A percentile compares a stretch with the other conserved stretches of the same genome.
Evolutionary conservation across 225 moss, liverwort and hornwort genomes (phyloP).

Genomic region (Thuidium tamariscinum): DNA sequence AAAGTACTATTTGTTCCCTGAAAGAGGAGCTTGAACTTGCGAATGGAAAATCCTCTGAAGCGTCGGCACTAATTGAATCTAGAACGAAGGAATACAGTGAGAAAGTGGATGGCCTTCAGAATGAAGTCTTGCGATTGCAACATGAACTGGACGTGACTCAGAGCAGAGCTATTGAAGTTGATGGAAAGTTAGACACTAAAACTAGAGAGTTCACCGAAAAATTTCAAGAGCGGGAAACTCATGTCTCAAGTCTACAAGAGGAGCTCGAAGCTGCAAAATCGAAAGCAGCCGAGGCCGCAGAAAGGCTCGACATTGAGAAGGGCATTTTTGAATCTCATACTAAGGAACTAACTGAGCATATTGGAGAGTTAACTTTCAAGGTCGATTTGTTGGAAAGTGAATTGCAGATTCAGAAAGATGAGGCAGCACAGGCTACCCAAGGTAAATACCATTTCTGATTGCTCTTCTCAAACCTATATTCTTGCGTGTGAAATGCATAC

Average conservation of each 20-base stretch:
- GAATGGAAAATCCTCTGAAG: background rate
- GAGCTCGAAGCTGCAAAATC: slow-evolving; percentile 19
- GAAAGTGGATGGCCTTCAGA: slow-evolving; percentile 8
- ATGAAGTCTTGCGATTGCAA: slow-evolving; percentile 1
- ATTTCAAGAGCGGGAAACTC: slow-evolving; percentile 8
- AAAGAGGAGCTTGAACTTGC: slow-evolving; percentile 13
- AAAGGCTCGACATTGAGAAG: slow-evolving; percentile 10
- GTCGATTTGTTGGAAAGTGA: slow-evolving; percentile 5
- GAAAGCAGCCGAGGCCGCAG: slow-evolving; percentile 8
- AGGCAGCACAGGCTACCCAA: slow-evolving; percentile 14
- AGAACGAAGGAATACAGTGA: slow-evolving; percentile 12
- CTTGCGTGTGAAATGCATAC: background rate
- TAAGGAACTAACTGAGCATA: background rate
- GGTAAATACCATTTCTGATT: background rate
- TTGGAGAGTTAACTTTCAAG: slow-evolving; percentile 7
- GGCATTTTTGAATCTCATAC: background rate
- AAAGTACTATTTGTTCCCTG: slow-evolving; percentile 2
- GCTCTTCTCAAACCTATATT: background rate
- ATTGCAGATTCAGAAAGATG: background rate
- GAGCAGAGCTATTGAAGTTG: slow-evolving; percentile 5
- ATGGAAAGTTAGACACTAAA: slow-evolving; percentile 2
- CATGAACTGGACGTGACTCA: slow-evolving; percentile 5
- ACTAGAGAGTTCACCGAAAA: slow-evolving; percentile 17
- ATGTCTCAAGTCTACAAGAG: slow-evolving; percentile 8
- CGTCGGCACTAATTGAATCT: background rate